Percentiles rank a stretch among this genome's conserved stretches.
Conservation (phyloP, 1,284 basidiomycete genomes). For the Wallemia mellicola region DNA sequence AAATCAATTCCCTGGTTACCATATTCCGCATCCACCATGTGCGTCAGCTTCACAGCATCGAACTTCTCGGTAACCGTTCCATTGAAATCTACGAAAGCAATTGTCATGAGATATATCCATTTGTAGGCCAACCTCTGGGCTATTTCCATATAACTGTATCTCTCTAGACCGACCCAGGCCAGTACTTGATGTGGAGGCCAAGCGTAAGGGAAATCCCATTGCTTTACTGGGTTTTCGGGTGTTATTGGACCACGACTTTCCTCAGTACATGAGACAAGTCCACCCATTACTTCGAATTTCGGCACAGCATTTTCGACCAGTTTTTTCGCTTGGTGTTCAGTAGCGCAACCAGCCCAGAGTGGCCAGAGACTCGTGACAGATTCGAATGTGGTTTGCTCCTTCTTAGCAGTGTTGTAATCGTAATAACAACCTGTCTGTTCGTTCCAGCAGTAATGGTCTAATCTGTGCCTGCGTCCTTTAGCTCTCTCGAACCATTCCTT, state of each 20-base stretch:
- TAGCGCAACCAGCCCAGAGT: conserved; percentile 87
- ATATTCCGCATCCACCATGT: conserved; percentile 90
- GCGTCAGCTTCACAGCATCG: conserved; percentile 26
- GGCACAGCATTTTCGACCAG: conserved; percentile 67
- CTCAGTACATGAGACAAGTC: conserved; percentile 87
- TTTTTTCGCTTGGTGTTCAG: conserved; percentile 71
- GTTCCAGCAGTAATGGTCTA: conserved; percentile 91
- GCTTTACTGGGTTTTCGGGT: conserved; percentile 84
- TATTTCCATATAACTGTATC: conserved; percentile 81
- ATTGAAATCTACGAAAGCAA: conserved; percentile 77
- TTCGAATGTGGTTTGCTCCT: conserved; percentile 79
- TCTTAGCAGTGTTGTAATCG: conserved; percentile 74
- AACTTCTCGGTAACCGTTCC: conserved; percentile 91
- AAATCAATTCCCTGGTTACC: conserved; percentile 96
- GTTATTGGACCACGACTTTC: conserved; percentile 86
- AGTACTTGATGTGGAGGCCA: conserved; percentile 95
- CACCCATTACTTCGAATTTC: conserved; percentile 87
- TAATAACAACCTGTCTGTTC: conserved; percentile 81
- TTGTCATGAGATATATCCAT: conserved; percentile 94
- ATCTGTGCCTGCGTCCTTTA: conserved; percentile 43
- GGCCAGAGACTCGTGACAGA: conserved; percentile 86
- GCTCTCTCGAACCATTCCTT: conserved; percentile 76
- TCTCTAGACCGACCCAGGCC: conserved; percentile 84
- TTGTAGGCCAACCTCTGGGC: conserved; percentile 77
- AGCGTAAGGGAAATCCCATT: conserved; percentile 38